A percentile compares a stretch with the other conserved stretches of the same genome.
Evolutionary conservation across 78 protist genomes (phyloP).

Genomic region (Thecamonas trahens): DNA sequence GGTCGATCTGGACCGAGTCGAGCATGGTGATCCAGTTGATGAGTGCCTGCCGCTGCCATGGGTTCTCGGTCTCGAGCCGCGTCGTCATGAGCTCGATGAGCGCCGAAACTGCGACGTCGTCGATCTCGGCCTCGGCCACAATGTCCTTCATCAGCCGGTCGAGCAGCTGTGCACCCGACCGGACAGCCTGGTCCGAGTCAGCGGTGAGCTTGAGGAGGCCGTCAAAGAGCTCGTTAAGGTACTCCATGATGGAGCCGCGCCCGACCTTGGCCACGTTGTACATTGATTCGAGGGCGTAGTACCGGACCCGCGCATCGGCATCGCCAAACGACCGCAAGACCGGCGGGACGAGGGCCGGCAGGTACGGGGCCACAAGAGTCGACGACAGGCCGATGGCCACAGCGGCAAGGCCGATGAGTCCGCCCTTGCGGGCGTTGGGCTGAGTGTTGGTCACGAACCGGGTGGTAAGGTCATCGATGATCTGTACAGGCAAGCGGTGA

Average conservation of each 20-base stretch:
- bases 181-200: conserved; percentile 78
- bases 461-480: conserved; percentile 1
- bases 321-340: conserved; percentile 46
- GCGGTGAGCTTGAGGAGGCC: conserved; percentile 80
- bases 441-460: conserved; percentile 24
- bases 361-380: conserved; percentile 11
- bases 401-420: conserved; percentile 86
- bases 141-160: conserved; percentile 83
- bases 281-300: conserved; percentile 92
- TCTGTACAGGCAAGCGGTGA: background rate
- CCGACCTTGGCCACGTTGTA: conserved; percentile 89
- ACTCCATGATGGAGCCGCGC: conserved; percentile 43
- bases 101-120: conserved; percentile 20
- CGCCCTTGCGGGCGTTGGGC: conserved; percentile 73
- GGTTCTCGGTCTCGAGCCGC: conserved; percentile 1
- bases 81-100: background rate
- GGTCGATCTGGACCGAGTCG: conserved; percentile 67
- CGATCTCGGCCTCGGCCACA: conserved; percentile 60
- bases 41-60: conserved; percentile 25
- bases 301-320: conserved; percentile 58
- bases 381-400: conserved; percentile 74
- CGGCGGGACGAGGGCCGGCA: conserved; percentile 67
- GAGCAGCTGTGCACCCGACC: conserved; percentile 76
- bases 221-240: conserved; percentile 82
- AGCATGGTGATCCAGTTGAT: conserved; percentile 76